A percentile compares a stretch with the other conserved stretches of the same genome.
Conservation (phyloP, 306 rosid species). For the Glycine soja region DNA sequence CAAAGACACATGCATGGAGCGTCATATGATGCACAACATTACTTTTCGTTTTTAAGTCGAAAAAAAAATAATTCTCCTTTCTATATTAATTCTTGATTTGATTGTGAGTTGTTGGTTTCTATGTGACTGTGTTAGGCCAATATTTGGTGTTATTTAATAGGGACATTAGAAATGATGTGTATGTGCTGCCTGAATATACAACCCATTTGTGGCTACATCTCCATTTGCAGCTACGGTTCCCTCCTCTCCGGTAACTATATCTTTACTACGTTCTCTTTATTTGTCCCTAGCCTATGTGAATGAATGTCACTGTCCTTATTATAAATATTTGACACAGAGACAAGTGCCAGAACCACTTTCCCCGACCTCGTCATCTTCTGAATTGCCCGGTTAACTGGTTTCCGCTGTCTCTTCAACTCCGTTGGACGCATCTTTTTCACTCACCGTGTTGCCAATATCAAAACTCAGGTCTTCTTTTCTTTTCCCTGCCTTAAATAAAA, state of each 20-base stretch:
- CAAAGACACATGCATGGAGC: constrained; percentile 51
- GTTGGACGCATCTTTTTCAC: constrained; percentile 74
- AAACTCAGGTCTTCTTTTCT: constrained; percentile 63
- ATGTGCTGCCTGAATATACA: too few relatives aligned
- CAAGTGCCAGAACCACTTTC: constrained; percentile 83
- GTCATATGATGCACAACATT: constrained; percentile 22
- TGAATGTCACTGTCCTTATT: background rate
- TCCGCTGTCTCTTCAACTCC: constrained; percentile 71
- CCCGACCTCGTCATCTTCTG: constrained; percentile 78
- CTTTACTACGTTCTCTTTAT: too few relatives aligned
- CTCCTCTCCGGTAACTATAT: constrained; percentile 74
- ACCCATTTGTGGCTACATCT: constrained; percentile 72
- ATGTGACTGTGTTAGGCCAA: constrained; percentile 24
- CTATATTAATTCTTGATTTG: constrained; percentile 44
- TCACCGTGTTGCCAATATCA: constrained; percentile 69
- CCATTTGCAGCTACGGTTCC: constrained; percentile 88
- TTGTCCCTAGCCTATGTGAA: too few relatives aligned
- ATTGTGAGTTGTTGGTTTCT: constrained; percentile 41
- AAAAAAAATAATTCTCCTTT: background rate
- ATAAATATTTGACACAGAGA: constrained; percentile 51
- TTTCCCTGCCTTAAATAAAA: too few relatives aligned
- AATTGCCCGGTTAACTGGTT: constrained; percentile 75
- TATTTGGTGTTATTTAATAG: too few relatives aligned
- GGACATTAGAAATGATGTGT: too few relatives aligned
- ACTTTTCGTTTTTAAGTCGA: background rate